These are phyloP conservation scores for Gossypium davidsonii DNA, from an alignment of 441 rosid species.

Conservation along the genomic window DNA sequence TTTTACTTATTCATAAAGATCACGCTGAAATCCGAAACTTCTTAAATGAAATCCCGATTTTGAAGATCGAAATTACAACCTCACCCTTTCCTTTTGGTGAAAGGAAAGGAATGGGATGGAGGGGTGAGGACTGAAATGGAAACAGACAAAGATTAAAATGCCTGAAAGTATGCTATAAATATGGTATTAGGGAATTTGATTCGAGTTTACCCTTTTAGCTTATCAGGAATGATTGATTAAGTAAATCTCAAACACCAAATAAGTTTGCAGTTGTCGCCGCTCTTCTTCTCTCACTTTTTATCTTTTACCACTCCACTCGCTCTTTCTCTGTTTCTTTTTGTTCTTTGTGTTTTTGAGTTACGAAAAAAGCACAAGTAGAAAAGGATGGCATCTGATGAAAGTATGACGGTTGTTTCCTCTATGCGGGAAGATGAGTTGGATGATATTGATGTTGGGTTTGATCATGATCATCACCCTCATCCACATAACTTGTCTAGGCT, in stretches of 20 bases:
- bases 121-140: constrained; percentile 9
- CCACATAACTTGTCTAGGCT: constrained; percentile 49
- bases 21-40: not conserved
- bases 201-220: constrained; percentile 16
- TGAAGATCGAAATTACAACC: not conserved
- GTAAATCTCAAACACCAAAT: constrained; percentile 17
- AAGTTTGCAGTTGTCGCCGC: not conserved
- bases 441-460: constrained; percentile 30
- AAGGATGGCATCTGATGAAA: constrained; percentile 50
- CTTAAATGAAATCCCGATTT: not conserved
- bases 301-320: not conserved
- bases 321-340: not conserved
- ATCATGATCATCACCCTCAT: constrained; percentile 28
- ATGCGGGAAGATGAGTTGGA: constrained; percentile 32
- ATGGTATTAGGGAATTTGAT: not conserved
- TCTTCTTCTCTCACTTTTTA: too few species aligned
- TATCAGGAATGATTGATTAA: constrained; percentile 25
- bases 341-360: not conserved
- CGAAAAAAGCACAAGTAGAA: not conserved
- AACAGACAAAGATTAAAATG: not conserved
- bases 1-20: not conserved
- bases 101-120: not conserved
- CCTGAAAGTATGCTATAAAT: constrained; percentile 19
- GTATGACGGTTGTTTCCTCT: constrained; percentile 26
- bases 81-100: not conserved